These are phyloP conservation scores for Citrus cavaleriei DNA, from an alignment of 345 rosid species.

Conservation along the genomic window DNA sequence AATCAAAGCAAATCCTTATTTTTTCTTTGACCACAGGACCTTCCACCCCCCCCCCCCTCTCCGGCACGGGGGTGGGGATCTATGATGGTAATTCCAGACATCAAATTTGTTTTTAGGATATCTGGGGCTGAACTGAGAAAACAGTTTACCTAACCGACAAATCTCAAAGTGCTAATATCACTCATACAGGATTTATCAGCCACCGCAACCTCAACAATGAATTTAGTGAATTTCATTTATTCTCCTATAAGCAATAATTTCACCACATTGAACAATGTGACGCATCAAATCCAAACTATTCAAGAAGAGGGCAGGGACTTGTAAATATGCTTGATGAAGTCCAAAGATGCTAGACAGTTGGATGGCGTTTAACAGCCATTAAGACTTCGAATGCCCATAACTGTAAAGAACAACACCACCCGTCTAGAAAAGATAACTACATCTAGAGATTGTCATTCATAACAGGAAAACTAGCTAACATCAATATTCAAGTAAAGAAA, in stretches of 20 bases:
- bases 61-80: too few relatives aligned
- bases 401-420: background rate
- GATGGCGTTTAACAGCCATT: background rate
- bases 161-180: background rate
- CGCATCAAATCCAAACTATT: slow-evolving; percentile 1
- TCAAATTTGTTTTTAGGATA: background rate
- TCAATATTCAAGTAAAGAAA: background rate
- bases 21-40: background rate
- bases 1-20: background rate
- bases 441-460: background rate
- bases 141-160: background rate
- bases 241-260: background rate
- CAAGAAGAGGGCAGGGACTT: background rate
- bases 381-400: background rate
- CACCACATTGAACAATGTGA: background rate
- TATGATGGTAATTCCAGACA: background rate
- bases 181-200: background rate
- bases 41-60: too few relatives aligned
- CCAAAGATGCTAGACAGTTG: background rate
- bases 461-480: background rate
- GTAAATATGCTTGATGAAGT: background rate
- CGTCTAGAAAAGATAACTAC: background rate
- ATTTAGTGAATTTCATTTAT: background rate
- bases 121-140: background rate
- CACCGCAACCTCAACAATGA: background rate